A percentile compares a stretch with the other conserved stretches of the same genome.
phyloP scores from a whole-genome alignment of 2,329 filamentous ascomycete species.

The Trichoderma sp. region DNA sequence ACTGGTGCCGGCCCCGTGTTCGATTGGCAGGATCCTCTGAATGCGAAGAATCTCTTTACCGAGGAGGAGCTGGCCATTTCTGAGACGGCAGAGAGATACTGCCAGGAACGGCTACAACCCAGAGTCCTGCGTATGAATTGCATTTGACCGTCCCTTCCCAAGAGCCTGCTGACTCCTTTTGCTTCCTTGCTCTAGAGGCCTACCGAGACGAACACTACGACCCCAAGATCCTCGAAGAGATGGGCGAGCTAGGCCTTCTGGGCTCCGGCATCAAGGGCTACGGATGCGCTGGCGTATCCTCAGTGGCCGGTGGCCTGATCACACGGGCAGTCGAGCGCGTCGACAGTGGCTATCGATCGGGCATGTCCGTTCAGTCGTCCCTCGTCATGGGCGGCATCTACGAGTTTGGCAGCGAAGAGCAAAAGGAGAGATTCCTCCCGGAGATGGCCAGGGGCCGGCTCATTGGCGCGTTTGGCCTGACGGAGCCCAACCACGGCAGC shows the following conservation, averaged over 20 bases:
- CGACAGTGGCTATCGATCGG: slow-evolving; percentile 87
- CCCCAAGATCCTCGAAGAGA: slow-evolving; percentile 80
- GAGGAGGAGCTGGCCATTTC: slow-evolving; percentile 89
- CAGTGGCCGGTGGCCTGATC: slow-evolving; percentile 85
- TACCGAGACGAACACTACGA: slow-evolving; percentile 87
- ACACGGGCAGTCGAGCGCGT: slow-evolving; percentile 88
- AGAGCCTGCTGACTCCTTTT: not conserved
- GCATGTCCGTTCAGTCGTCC: slow-evolving; percentile 91
- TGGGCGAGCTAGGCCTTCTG: slow-evolving; percentile 88
- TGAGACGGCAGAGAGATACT: slow-evolving; percentile 90
- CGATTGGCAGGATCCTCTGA: slow-evolving; percentile 90
- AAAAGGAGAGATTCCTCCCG: slow-evolving; percentile 82
- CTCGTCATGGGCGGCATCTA: slow-evolving; percentile 92
- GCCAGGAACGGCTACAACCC: slow-evolving; percentile 84
- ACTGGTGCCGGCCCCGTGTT: slow-evolving; percentile 53
- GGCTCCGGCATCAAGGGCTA: slow-evolving; percentile 86
- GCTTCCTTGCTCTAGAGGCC: slow-evolving; percentile 58
- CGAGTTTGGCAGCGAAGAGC: slow-evolving; percentile 82
- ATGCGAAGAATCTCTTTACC: slow-evolving; percentile 72
- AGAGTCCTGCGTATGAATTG: slow-evolving; percentile 72
- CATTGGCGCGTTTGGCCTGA: slow-evolving; percentile 84
- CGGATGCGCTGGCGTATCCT: slow-evolving; percentile 83
- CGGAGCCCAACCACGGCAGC: slow-evolving; percentile 90
- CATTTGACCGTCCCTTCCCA: not conserved
- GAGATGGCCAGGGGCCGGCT: slow-evolving; percentile 79